Conservation (phyloP, 495 filamentous ascomycete genomes). For the Podospora fimiseda region DNA sequence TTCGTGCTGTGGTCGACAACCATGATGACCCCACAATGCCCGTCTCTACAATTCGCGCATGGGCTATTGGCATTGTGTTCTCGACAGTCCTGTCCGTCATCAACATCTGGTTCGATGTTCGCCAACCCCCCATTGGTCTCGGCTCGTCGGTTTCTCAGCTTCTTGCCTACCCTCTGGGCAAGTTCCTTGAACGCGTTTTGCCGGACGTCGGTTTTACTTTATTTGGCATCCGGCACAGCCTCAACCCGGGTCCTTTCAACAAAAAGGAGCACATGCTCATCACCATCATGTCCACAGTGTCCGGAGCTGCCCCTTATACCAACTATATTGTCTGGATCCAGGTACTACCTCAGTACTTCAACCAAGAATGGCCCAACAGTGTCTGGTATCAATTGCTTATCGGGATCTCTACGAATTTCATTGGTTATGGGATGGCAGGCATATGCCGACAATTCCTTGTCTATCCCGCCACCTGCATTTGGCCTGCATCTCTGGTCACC, state of each 20-base stretch:
- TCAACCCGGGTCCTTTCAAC: conserved; percentile 47
- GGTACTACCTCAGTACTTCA: conserved; percentile 35
- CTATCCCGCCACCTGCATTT: conserved; percentile 39
- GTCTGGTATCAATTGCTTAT: conserved; percentile 40
- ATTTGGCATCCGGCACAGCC: conserved; percentile 30
- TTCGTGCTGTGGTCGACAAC: conserved; percentile 44
- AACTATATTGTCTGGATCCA: conserved; percentile 43
- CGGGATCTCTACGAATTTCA: conserved; percentile 41
- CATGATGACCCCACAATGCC: conserved; percentile 36
- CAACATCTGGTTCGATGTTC: conserved; percentile 39
- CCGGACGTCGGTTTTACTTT: conserved; percentile 35
- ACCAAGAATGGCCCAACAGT: conserved; percentile 32
- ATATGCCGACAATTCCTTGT: conserved; percentile 53
- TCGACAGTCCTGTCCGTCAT: conserved; percentile 32
- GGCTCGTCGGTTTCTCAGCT: conserved; percentile 33
- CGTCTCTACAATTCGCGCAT: conserved; percentile 34
- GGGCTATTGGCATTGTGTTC: conserved; percentile 35
- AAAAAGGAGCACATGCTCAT: conserved; percentile 50
- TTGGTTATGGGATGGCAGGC: conserved; percentile 48
- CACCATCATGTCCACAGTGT: conserved; percentile 40
- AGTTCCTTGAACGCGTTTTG: conserved; percentile 25
- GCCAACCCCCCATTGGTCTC: conserved; percentile 33
- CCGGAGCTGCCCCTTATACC: conserved; percentile 32
- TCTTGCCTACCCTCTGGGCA: conserved; percentile 36
- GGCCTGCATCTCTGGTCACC: conserved; percentile 38